phyloP scores from a whole-genome alignment of 225 moss, liverwort and hornwort genomes.

The Anthoceros angustus region DNA sequence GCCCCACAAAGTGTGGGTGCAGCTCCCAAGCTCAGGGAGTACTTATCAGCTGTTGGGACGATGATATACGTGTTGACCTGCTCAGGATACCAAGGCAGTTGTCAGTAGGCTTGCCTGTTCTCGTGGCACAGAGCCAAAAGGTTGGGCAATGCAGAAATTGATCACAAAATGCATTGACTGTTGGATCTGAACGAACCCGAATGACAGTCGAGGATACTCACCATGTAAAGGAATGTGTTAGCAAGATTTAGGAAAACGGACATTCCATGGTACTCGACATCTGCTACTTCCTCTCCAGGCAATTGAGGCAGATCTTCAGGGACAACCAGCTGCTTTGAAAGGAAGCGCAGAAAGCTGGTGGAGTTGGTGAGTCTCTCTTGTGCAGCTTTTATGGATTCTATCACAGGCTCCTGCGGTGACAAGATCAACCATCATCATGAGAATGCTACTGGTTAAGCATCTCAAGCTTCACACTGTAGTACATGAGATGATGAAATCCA shows the following conservation, averaged over 20 bases:
- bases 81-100: neutral
- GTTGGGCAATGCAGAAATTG: neutral
- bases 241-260: slow-evolving; percentile 57
- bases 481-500: neutral
- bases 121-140: neutral
- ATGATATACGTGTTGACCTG: slow-evolving; percentile 82
- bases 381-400: slow-evolving; percentile 60
- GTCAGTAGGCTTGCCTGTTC: neutral
- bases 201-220: slow-evolving; percentile 9
- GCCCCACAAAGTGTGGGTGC: slow-evolving; percentile 73
- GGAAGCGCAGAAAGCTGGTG: slow-evolving; percentile 59
- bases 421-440: neutral
- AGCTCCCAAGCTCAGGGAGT: slow-evolving; percentile 43
- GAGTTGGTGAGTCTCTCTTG: slow-evolving; percentile 75
- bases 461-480: neutral
- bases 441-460: neutral
- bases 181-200: neutral
- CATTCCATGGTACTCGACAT: slow-evolving; percentile 30
- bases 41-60: slow-evolving; percentile 76
- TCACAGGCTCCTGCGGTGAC: slow-evolving; percentile 53
- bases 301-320: slow-evolving; percentile 24
- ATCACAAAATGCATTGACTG: neutral
- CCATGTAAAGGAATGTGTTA: slow-evolving; percentile 84
- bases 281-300: slow-evolving; percentile 18
- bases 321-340: slow-evolving; percentile 42